These are phyloP conservation scores for Ascoidea rubescens DNA, from an alignment of 805 yeast species.

Conservation along the genomic window DNA sequence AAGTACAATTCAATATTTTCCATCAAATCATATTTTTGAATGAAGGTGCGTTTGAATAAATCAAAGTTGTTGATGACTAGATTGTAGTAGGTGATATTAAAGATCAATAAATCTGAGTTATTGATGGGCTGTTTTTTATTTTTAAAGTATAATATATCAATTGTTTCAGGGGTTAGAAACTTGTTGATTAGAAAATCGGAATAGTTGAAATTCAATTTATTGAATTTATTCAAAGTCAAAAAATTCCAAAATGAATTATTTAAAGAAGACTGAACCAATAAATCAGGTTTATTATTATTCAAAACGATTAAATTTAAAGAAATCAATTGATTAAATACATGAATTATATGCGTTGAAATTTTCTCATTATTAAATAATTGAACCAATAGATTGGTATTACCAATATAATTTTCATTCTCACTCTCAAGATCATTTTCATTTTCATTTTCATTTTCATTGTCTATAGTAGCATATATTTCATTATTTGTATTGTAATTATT, in stretches of 20 bases:
- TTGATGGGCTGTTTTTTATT: not conserved
- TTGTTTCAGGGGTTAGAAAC: slow-evolving; percentile 1
- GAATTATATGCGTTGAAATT: slow-evolving; percentile 1
- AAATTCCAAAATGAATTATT: slow-evolving; percentile 7
- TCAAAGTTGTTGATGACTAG: slow-evolving; percentile 2
- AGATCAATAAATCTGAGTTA: slow-evolving; percentile 6
- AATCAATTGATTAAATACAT: slow-evolving; percentile 1
- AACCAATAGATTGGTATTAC: no score
- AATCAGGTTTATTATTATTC: slow-evolving; percentile 7
- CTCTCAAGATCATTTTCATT: not conserved
- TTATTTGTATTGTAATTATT: no score
- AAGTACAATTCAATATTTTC: slow-evolving; percentile 20
- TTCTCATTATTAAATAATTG: not conserved
- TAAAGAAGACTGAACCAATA: slow-evolving; percentile 3
- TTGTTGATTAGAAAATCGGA: slow-evolving; percentile 1
- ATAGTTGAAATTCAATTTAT: slow-evolving; percentile 7
- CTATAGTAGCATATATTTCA: no score
- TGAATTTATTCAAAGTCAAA: slow-evolving; percentile 10
- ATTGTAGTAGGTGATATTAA: slow-evolving; percentile 6
- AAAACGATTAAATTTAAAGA: slow-evolving; percentile 7
- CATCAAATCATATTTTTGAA: not conserved
- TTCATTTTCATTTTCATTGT: no score
- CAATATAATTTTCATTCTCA: not conserved
- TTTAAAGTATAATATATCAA: not conserved
- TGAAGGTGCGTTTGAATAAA: not conserved